Evolutionary conservation across 2,329 filamentous ascomycete species (phyloP).

Genomic region (Hypomyces perniciosus): DNA sequence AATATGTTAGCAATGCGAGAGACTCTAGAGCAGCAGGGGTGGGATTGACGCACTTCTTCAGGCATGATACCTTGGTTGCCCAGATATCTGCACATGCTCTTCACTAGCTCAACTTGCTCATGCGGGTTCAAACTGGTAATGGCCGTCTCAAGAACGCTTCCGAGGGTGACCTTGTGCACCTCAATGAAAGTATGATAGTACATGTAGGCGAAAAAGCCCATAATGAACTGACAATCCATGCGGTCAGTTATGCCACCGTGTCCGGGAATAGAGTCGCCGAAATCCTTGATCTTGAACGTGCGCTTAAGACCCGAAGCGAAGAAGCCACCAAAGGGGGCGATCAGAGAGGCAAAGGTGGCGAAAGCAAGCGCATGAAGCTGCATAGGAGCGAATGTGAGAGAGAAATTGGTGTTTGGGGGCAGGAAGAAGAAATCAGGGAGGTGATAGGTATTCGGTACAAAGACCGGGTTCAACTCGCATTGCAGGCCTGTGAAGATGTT

Average conservation of each 20-base stretch:
- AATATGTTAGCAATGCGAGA: neutral
- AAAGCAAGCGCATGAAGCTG: constrained; percentile 89
- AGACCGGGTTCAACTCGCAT: constrained; percentile 88
- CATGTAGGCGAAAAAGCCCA: constrained; percentile 98
- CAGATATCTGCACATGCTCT: constrained; percentile 57
- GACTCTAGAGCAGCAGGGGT: neutral
- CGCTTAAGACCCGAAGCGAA: constrained; percentile 97
- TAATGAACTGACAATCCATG: constrained; percentile 99
- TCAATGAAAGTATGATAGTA: constrained; percentile 98
- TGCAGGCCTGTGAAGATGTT: constrained; percentile 87
- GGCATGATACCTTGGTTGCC: constrained; percentile 53
- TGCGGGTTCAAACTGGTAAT: constrained; percentile 84
- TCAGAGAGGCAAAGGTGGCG: constrained; percentile 89
- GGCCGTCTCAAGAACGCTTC: constrained; percentile 81
- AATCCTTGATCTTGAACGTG: constrained; percentile 99
- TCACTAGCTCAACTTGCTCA: constrained; percentile 80
- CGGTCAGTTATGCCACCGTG: constrained; percentile 97
- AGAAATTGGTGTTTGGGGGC: constrained; percentile 52
- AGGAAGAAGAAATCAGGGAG: constrained; percentile 67
- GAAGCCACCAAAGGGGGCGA: constrained; percentile 96
- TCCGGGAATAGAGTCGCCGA: constrained; percentile 94
- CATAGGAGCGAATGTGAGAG: constrained; percentile 75
- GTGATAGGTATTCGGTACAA: constrained; percentile 69
- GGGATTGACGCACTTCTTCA: constrained; percentile 22
- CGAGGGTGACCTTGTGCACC: constrained; percentile 76